Conservation (phyloP, 129 eudicot genomes). For the Lonicera japonica region DNA sequence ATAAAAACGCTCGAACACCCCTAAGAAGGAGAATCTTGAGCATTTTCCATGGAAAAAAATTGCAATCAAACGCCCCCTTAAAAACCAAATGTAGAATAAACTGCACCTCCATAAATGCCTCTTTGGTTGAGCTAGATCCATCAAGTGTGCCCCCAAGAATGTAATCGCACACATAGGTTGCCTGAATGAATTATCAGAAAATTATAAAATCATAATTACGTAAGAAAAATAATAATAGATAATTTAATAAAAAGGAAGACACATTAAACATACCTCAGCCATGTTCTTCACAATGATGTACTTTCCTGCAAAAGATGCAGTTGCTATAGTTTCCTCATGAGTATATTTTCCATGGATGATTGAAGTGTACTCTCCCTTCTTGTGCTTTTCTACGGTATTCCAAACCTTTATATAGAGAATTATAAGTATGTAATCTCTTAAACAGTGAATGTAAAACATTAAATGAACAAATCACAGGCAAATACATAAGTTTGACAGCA, state of each 20-base stretch:
- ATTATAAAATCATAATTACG: not conserved
- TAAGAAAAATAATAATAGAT: not conserved
- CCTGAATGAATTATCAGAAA: conserved; percentile 38
- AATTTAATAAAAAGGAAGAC: not conserved
- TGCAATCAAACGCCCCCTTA: not conserved
- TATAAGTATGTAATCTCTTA: conserved; percentile 6
- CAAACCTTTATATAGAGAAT: conserved; percentile 50
- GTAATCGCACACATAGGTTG: conserved; percentile 86
- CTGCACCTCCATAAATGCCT: conserved; percentile 75
- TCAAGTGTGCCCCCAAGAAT: conserved; percentile 85
- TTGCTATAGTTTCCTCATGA: conserved; percentile 88
- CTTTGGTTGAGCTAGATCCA: conserved; percentile 85
- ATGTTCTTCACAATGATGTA: conserved; percentile 79
- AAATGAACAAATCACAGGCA: not conserved
- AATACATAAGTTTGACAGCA: not conserved
- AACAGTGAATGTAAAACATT: not conserved
- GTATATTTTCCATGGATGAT: conserved; percentile 83
- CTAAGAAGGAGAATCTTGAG: too few relatives aligned
- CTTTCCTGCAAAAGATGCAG: conserved; percentile 92
- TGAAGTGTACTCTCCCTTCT: conserved; percentile 79
- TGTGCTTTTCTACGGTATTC: conserved; percentile 83
- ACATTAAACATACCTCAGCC: conserved; percentile 49
- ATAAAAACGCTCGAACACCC: too few relatives aligned
- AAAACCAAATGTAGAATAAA: not conserved
- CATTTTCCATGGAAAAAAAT: too few relatives aligned